Evolutionary conservation across 768 basidiomycete species (phyloP).

Genomic region (Auricularia cornea): DNA sequence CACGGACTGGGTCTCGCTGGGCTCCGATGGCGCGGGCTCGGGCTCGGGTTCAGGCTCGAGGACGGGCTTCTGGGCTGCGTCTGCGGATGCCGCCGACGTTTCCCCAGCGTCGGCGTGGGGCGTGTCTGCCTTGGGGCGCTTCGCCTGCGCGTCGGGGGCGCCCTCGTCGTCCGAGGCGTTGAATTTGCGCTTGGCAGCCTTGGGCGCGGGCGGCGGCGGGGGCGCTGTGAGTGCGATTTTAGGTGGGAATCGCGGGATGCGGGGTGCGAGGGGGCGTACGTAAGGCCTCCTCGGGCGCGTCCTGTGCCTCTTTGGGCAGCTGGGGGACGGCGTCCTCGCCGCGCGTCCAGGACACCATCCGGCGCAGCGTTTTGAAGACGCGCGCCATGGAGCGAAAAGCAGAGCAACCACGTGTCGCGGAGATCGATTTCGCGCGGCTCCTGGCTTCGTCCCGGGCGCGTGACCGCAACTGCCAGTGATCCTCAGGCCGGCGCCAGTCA

Average conservation of each 20-base stretch:
- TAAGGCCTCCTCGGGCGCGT: neutral
- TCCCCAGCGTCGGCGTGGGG: neutral
- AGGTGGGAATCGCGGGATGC: neutral
- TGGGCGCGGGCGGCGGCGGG: neutral
- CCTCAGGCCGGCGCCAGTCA: neutral
- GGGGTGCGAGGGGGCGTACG: neutral
- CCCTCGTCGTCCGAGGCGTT: neutral
- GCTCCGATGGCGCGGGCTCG: neutral
- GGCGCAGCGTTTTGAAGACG: neutral
- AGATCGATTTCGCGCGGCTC: neutral
- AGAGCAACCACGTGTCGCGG: neutral
- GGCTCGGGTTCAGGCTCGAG: neutral
- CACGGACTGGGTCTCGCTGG: neutral
- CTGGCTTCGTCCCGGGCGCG: neutral
- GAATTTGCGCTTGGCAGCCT: neutral
- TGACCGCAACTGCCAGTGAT: neutral
- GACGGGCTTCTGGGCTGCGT: neutral
- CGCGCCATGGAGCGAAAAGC: neutral
- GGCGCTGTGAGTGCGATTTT: neutral
- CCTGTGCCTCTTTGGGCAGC: neutral
- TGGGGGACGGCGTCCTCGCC: neutral
- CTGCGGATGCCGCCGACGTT: neutral
- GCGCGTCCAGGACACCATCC: neutral
- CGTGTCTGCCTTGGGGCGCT: neutral
- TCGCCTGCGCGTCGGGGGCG: neutral